A percentile compares a stretch with the other conserved stretches of the same genome.
These are phyloP conservation scores for Linderniella brevidens DNA, from an alignment of 257 asterid species.

Conservation along the genomic window DNA sequence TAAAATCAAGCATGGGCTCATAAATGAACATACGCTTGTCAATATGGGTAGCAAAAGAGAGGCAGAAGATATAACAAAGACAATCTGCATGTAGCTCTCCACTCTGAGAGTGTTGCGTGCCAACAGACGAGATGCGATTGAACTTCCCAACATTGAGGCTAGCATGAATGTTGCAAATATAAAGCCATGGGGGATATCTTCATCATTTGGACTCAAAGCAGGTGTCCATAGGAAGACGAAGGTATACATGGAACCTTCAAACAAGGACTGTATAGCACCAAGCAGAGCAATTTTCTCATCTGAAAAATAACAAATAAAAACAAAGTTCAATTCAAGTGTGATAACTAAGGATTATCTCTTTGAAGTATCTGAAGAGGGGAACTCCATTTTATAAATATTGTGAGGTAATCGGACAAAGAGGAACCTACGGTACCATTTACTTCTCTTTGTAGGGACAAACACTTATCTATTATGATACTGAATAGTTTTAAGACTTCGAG, in stretches of 20 bases:
- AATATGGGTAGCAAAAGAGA: constrained; percentile 67
- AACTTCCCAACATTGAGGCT: constrained; percentile 97
- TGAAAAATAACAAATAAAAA: constrained; percentile 18
- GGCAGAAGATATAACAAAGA: constrained; percentile 74
- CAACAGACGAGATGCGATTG: constrained; percentile 77
- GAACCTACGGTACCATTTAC: constrained; percentile 1
- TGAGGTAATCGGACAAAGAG: neutral
- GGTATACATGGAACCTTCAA: constrained; percentile 97
- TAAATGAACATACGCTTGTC: constrained; percentile 34
- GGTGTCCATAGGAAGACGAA: constrained; percentile 98
- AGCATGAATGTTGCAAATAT: constrained; percentile 92
- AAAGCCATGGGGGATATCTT: constrained; percentile 92
- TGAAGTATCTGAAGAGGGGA: neutral
- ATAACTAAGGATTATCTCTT: constrained; percentile 2
- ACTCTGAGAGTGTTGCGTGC: constrained; percentile 58
- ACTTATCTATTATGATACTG: too few relatives aligned
- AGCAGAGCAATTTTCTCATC: constrained; percentile 95
- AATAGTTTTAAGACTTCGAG: neutral
- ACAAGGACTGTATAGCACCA: constrained; percentile 94
- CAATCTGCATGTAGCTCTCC: constrained; percentile 93
- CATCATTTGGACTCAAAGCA: constrained; percentile 89
- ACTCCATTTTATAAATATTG: neutral
- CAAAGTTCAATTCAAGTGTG: constrained; percentile 8
- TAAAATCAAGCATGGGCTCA: neutral
- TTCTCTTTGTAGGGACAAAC: neutral